Evolutionary conservation across 2,329 filamentous ascomycete genomes (phyloP).

Genomic region (Microascus cirrosus): DNA sequence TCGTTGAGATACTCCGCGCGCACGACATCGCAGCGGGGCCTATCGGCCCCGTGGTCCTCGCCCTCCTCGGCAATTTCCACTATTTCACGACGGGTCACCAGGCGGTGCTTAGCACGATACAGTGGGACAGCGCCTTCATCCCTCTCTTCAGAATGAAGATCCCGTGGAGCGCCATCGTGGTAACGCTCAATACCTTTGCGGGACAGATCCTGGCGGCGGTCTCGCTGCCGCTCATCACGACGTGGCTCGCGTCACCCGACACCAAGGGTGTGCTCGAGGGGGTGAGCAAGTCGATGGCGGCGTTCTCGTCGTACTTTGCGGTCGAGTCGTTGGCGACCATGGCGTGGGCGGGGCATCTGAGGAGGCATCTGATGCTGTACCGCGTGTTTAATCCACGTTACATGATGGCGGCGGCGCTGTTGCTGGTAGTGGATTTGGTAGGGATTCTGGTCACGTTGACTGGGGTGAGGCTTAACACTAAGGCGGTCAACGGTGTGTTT

Average conservation of each 20-base stretch:
- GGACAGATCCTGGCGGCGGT: slow-evolving; percentile 75
- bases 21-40: slow-evolving; percentile 52
- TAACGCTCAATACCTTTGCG: slow-evolving; percentile 79
- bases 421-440: slow-evolving; percentile 70
- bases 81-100: slow-evolving; percentile 98
- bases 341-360: slow-evolving; percentile 77
- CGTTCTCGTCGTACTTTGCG: slow-evolving; percentile 73
- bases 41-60: slow-evolving; percentile 76
- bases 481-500: slow-evolving; percentile 80
- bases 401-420: slow-evolving; percentile 63
- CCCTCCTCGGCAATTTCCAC: slow-evolving; percentile 82
- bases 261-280: slow-evolving; percentile 58
- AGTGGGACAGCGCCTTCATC: slow-evolving; percentile 95
- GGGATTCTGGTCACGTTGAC: slow-evolving; percentile 59
- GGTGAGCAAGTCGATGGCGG: slow-evolving; percentile 58
- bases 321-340: slow-evolving; percentile 78
- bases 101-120: slow-evolving; percentile 74
- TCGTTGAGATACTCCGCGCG: slow-evolving; percentile 53
- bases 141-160: slow-evolving; percentile 73
- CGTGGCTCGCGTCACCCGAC: slow-evolving; percentile 84
- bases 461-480: slow-evolving; percentile 63
- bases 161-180: slow-evolving; percentile 76
- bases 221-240: slow-evolving; percentile 66
- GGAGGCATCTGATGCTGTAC: slow-evolving; percentile 93
- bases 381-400: slow-evolving; percentile 86